Conservation (phyloP, 768 basidiomycete species). For the Auricularia sp. region DNA sequence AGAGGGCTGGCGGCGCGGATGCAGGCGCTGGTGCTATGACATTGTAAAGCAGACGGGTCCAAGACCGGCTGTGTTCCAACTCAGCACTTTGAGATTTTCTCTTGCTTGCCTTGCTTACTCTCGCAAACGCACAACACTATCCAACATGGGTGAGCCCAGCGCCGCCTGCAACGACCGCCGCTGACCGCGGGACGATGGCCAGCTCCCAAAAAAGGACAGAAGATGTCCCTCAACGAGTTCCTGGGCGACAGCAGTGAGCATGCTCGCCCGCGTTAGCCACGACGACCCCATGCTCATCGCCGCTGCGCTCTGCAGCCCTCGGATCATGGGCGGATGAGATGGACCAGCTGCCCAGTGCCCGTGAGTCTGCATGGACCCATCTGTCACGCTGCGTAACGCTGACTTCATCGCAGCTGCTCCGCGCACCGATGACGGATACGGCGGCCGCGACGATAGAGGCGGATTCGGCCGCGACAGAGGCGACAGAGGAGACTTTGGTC, state of each 20-base stretch:
- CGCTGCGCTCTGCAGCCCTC: slow-evolving; percentile 39
- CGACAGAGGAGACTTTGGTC: slow-evolving; percentile 46
- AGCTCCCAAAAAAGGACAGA: slow-evolving; percentile 90
- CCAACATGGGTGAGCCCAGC: background rate
- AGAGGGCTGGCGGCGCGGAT: slow-evolving; percentile 40
- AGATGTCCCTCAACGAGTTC: slow-evolving; percentile 89
- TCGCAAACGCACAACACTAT: background rate
- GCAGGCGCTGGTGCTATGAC: background rate
- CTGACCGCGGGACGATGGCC: slow-evolving; percentile 2
- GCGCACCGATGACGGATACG: slow-evolving; percentile 57
- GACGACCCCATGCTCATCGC: slow-evolving; percentile 8
- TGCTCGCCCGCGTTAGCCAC: slow-evolving; percentile 2
- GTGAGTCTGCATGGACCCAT: slow-evolving; percentile 42
- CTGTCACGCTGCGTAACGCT: background rate
- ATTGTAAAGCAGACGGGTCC: background rate
- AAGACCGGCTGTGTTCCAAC: background rate
- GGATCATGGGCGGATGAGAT: slow-evolving; percentile 99
- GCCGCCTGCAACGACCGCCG: background rate
- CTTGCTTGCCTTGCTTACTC: background rate
- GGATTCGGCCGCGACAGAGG: slow-evolving; percentile 42
- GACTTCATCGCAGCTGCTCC: slow-evolving; percentile 44
- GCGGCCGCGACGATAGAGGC: slow-evolving; percentile 37
- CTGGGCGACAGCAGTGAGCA: slow-evolving; percentile 74
- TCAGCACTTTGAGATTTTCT: background rate
- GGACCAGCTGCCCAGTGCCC: slow-evolving; percentile 85